A percentile compares a stretch with the other conserved stretches of the same genome.
phyloP scores from a whole-genome alignment of 1,284 basidiomycete genomes.

The Tilletia caries region DNA sequence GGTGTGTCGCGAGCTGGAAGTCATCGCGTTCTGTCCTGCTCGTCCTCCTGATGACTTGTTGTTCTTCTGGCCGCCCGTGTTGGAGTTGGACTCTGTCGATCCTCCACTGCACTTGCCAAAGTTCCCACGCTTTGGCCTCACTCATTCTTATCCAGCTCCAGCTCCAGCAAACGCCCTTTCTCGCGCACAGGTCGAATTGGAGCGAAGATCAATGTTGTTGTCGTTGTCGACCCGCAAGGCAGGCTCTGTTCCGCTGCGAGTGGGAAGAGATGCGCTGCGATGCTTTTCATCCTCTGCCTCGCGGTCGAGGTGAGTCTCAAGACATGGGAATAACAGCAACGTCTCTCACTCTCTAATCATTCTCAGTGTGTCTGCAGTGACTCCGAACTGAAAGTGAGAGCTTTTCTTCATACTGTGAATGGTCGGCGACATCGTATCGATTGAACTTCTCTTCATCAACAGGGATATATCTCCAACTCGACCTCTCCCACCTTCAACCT shows the following conservation, averaged over 20 bases:
- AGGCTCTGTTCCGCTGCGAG: too few species aligned
- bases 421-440: not conserved
- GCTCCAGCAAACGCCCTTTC: too few species aligned
- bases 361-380: not conserved
- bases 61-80: not conserved
- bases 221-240: not conserved
- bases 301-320: not conserved
- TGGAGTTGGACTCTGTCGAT: not conserved
- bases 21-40: not conserved
- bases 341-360: not conserved
- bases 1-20: not conserved
- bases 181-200: too few species aligned
- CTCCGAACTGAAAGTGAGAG: not conserved
- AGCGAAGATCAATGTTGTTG: not conserved
- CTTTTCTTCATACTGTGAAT: too few species aligned
- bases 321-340: not conserved
- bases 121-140: conserved; percentile 4
- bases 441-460: not conserved
- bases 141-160: too few species aligned
- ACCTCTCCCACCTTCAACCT: conserved; percentile 89
- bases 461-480: conserved; percentile 75
- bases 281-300: not conserved
- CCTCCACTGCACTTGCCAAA: not conserved
- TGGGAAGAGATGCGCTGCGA: not conserved
- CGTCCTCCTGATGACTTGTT: not conserved